Evolutionary conservation across 1,139 yeast species (phyloP), one percentile per base, ranked within the genome.

Genomic region (Scheffersomyces lignicola): DNA sequence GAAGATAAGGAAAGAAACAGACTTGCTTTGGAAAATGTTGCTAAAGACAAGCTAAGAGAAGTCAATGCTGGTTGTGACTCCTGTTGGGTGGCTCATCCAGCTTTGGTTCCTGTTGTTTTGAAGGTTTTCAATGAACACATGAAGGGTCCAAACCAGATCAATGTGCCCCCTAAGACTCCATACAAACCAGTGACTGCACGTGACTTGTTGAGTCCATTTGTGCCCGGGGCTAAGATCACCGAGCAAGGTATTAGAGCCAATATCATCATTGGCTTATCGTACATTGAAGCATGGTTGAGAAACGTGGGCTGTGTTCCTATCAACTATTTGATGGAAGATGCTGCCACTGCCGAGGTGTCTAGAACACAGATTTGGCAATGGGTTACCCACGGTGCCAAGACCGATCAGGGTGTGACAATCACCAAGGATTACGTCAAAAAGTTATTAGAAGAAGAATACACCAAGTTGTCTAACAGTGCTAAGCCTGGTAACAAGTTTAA

Each of bases 271-370:
- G 92, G 92, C 38, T 72, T 84, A 44, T 76, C 83, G 20, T 83
- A 84, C 64, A 81, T 83, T 65, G 92, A 82, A 66, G 90, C 90
- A 28, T 84, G 92, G 92, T 76, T 84, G 53, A 74, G 88, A 51
- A 84, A 86, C 40, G 64, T 78, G 46, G 92, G 92, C 16, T 81
- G 89, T 67, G 89, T 84, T 41, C 90, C 94, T 50, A 83, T 84
- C 62, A 82, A 83, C 69, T 80, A 75, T 60, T 71, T 83, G 64
- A 84, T 84, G 94, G 94, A 84, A 65, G 92, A 84, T 54, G 92
- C 92, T 36, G 92, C 92, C 33, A 84, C 92, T 39, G 92, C 92
- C 36, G 94, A 84, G 61, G 92, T 84, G 26, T 83, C 90, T 22
- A 79, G 94, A 60, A 77, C 87, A 26, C 89, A 83, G 63, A 73